Evolutionary conservation across 2,329 filamentous ascomycete species (phyloP), one percentile per base, ranked within the genome.

Genomic region (Alternaria sp.): DNA sequence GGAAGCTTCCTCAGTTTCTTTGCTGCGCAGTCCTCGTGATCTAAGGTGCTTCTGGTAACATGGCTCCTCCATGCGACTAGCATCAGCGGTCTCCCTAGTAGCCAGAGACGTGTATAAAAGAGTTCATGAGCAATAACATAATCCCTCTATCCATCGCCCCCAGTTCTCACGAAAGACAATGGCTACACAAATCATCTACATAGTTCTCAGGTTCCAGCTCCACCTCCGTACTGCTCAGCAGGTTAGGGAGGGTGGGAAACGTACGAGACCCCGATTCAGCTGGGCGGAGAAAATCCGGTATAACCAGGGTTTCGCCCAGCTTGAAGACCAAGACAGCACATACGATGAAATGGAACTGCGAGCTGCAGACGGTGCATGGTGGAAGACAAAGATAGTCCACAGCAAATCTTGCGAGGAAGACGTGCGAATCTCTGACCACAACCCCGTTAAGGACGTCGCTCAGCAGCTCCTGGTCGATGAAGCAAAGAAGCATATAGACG

Each of bases 1-100:
- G 96, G 96, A n/a, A 98, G 95, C 81, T 80, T 98, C 72, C 79
- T 96, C 77, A 98, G 94, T 78, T 99, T 98, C 80, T 85, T 89
- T 10, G 88, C 88, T 66, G 87, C 90, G 2, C 59, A 62, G 26
- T 58, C 62, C 25, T 62, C 54, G 20, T 65, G 45, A 58, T 33
- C 14, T 41, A 2, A 2, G 49, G 49, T 21, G 11, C 3, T 3
- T 18, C 20, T 33, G 37, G 7, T 20, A 37, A 3, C 6, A 41
- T 18, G 30, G 30, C 9, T 9, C 12, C 14, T 15, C 30, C 30
- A 53, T 15, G 30, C 30, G 30, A 37, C 49, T 6, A 53, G 30
- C 28, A 53, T 25, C 49, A 41, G 30, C 14, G 30, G 30, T 25
- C 8, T 51, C 49, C 3, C 41, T 33, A 3, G 12, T 10, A 41